phyloP scores from a whole-genome alignment of 1,284 basidiomycete species.

The Phellinidium pouzarii region DNA sequence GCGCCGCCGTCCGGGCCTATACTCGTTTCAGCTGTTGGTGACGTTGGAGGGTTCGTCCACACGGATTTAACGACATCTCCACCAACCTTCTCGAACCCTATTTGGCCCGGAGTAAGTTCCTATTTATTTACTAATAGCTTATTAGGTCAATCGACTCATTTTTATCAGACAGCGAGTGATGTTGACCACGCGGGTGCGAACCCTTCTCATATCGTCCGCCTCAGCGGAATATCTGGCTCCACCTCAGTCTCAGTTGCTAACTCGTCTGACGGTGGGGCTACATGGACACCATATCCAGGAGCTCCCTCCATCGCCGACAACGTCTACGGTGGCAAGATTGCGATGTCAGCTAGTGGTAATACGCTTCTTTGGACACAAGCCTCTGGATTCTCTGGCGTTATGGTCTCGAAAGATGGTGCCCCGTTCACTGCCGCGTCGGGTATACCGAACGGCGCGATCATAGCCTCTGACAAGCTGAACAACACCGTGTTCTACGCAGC shows the following conservation, averaged over 20 bases:
- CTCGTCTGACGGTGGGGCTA: conserved; percentile 22
- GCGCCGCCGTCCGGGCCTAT: conserved; percentile 22
- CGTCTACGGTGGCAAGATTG: conserved; percentile 22
- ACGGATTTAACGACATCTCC: conserved; percentile 20
- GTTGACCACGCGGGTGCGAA: conserved; percentile 23
- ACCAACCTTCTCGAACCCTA: conserved; percentile 20
- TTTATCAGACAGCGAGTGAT: conserved; percentile 9
- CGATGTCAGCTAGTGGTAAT: conserved; percentile 22
- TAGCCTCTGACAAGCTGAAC: conserved; percentile 24
- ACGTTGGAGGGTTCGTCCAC: conserved; percentile 24
- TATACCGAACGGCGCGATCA: conserved; percentile 19
- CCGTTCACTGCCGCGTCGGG: conserved; percentile 22
- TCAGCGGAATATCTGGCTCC: conserved; percentile 16
- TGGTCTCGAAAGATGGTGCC: conserved; percentile 20
- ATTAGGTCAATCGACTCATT: not conserved
- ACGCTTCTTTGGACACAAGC: conserved; percentile 22
- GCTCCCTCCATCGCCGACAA: conserved; percentile 17
- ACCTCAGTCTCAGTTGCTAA: conserved; percentile 20
- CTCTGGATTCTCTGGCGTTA: conserved; percentile 19
- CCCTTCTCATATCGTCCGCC: conserved; percentile 22
- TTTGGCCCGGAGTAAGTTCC: conserved; percentile 18
- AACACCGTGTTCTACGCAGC: conserved; percentile 23
- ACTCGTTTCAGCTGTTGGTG: conserved; percentile 22
- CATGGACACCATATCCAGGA: conserved; percentile 21
- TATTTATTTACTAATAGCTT: not conserved